Evolutionary conservation across 139 green algal species (phyloP).

Genomic region (Volvox africanus): DNA sequence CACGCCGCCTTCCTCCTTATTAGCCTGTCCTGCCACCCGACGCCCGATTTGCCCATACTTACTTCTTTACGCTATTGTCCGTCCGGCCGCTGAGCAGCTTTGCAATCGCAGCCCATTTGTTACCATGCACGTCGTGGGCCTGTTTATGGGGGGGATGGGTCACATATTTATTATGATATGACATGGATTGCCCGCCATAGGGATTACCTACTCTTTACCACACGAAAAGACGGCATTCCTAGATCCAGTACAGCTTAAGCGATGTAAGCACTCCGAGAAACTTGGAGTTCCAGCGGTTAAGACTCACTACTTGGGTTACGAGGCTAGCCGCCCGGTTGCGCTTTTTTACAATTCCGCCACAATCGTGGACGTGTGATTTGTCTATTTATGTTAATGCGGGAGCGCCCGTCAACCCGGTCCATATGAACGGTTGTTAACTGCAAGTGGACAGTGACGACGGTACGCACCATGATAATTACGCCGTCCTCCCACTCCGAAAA

Average conservation of each 20-base stretch:
- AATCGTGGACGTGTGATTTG: background rate
- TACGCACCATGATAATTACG: constrained; percentile 66
- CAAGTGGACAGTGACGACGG: background rate
- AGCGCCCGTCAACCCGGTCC: background rate
- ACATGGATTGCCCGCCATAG: background rate
- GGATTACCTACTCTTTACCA: too few species aligned
- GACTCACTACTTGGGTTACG: background rate
- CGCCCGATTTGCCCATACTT: background rate
- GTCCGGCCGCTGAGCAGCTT: constrained; percentile 72
- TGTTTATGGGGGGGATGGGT: constrained; percentile 19
- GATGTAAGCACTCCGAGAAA: too few species aligned
- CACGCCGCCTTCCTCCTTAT: too few species aligned
- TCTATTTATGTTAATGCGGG: background rate
- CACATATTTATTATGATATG: background rate
- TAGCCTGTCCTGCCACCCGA: too few species aligned
- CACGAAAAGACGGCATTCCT: too few species aligned
- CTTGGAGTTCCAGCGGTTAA: background rate
- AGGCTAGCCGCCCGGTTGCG: background rate
- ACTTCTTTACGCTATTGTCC: constrained; percentile 80
- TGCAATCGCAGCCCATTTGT: constrained; percentile 76
- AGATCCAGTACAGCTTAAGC: too few species aligned
- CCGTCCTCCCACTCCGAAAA: constrained; percentile 76
- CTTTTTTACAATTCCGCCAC: background rate
- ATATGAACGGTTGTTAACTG: background rate
- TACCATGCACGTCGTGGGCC: constrained; percentile 63